Evolutionary conservation across 495 filamentous ascomycete species (phyloP).

Genomic region (Penicillium subrubescens): DNA sequence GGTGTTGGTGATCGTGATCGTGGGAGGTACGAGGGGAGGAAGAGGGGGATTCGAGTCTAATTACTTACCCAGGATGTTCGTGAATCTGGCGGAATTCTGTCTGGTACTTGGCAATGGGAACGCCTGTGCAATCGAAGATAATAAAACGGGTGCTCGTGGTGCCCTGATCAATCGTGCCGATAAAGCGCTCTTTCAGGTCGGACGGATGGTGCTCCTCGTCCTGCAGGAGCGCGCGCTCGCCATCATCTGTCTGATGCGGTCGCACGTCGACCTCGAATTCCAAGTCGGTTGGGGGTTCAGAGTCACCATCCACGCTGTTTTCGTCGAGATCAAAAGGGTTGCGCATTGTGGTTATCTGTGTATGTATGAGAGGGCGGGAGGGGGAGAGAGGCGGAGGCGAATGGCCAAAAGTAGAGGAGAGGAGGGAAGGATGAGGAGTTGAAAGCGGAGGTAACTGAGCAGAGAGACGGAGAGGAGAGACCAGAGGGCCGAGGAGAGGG

Average conservation of each 20-base stretch:
- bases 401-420: background rate
- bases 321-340: constrained; percentile 48
- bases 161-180: constrained; percentile 84
- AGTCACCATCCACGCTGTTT: constrained; percentile 37
- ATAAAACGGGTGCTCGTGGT: constrained; percentile 93
- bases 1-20: background rate
- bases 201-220: constrained; percentile 36
- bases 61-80: constrained; percentile 76
- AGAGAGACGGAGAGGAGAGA: background rate
- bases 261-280: constrained; percentile 29
- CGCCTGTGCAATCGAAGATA: constrained; percentile 82
- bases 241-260: constrained; percentile 39
- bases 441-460: background rate
- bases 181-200: constrained; percentile 52
- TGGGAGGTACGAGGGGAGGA: background rate
- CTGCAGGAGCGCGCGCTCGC: constrained; percentile 46
- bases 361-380: background rate
- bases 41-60: constrained; percentile 5
- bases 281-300: constrained; percentile 31
- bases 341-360: constrained; percentile 28
- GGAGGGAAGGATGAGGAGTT: background rate
- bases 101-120: constrained; percentile 83
- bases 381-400: background rate
- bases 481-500: background rate
- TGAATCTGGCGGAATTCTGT: constrained; percentile 90